phyloP scores from a whole-genome alignment of 768 basidiomycete species.

The Mycena vulgaris region DNA sequence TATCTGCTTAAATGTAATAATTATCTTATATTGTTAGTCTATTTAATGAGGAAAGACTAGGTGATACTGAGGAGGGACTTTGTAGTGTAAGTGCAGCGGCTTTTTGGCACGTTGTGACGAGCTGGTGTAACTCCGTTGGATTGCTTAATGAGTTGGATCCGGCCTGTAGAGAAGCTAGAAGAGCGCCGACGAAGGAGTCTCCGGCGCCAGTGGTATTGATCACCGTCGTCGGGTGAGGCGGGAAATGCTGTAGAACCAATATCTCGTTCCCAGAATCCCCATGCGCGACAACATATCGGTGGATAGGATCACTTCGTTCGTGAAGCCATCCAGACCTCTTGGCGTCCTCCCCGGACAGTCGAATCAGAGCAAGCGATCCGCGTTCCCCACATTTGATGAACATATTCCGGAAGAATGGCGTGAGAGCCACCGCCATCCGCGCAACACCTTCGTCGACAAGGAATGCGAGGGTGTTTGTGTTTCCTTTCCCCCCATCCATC shows the following conservation, averaged over 20 bases:
- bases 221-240: slow-evolving; percentile 62
- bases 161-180: slow-evolving; percentile 77
- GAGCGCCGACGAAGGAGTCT: slow-evolving; percentile 89
- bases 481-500: slow-evolving; percentile 38
- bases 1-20: slow-evolving; percentile 37
- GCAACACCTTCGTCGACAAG: slow-evolving; percentile 79
- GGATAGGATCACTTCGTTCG: slow-evolving; percentile 61
- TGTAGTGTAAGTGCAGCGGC: slow-evolving; percentile 75
- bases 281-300: slow-evolving; percentile 67
- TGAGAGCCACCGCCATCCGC: slow-evolving; percentile 85
- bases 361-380: slow-evolving; percentile 78
- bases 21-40: slow-evolving; percentile 25
- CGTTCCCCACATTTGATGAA: slow-evolving; percentile 87
- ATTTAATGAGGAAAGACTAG: slow-evolving; percentile 63
- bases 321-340: slow-evolving; percentile 65
- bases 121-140: slow-evolving; percentile 58
- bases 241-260: slow-evolving; percentile 82
- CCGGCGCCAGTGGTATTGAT: slow-evolving; percentile 94
- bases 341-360: slow-evolving; percentile 58
- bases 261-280: slow-evolving; percentile 61
- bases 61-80: slow-evolving; percentile 76
- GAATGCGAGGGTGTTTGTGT: slow-evolving; percentile 68
- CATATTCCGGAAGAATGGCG: slow-evolving; percentile 89
- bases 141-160: slow-evolving; percentile 62
- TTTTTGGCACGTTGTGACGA: slow-evolving; percentile 72